A percentile compares a stretch with the other conserved stretches of the same genome.
These are phyloP conservation scores for Trichoderma sp. DNA, from an alignment of 2,329 filamentous ascomycete species.

Conservation along the genomic window DNA sequence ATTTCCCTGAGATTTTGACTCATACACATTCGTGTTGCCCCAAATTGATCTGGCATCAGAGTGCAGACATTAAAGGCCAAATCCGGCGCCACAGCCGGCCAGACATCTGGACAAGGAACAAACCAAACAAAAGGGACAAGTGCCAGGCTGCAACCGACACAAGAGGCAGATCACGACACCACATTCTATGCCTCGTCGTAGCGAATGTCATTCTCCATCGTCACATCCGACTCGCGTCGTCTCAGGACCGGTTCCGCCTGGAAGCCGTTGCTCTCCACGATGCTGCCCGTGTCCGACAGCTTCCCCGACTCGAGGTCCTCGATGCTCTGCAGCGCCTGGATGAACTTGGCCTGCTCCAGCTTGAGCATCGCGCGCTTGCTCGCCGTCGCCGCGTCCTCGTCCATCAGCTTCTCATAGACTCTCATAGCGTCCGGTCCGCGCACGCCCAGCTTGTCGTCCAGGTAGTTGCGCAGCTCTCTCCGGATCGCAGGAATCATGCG, in stretches of 20 bases:
- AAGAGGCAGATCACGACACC: background rate
- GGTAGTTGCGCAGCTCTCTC: conserved; percentile 44
- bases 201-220: conserved; percentile 21
- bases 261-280: conserved; percentile 3
- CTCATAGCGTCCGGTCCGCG: conserved; percentile 35
- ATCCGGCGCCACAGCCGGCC: too few species aligned
- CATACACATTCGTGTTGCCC: too few species aligned
- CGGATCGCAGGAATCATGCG: conserved; percentile 53
- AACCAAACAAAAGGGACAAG: background rate
- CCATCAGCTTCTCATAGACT: conserved; percentile 51
- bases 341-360: conserved; percentile 50
- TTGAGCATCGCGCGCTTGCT: conserved; percentile 46
- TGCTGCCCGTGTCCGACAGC: conserved; percentile 8
- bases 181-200: conserved; percentile 4
- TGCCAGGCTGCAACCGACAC: background rate
- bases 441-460: conserved; percentile 50
- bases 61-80: too few species aligned
- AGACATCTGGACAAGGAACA: too few species aligned
- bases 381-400: conserved; percentile 51
- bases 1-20: too few species aligned
- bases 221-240: conserved; percentile 23
- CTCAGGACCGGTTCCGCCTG: background rate
- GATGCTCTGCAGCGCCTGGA: conserved; percentile 51
- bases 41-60: too few species aligned
- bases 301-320: conserved; percentile 46